These are phyloP conservation scores for Phragmites australis DNA, from an alignment of 176 grass and related monocot species.

Conservation along the genomic window DNA sequence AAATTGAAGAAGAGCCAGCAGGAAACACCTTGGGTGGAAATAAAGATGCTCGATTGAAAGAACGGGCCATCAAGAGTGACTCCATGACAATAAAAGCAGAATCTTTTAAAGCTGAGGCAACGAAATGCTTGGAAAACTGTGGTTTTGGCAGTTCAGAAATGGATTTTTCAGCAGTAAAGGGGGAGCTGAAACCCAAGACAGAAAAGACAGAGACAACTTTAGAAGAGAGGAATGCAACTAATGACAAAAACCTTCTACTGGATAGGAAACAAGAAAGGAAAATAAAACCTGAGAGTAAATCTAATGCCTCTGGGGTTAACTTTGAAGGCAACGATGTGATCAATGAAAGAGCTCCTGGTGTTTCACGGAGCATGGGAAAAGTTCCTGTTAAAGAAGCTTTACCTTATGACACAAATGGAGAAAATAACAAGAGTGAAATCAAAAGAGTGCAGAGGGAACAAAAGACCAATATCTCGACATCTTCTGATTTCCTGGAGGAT, in stretches of 20 bases:
- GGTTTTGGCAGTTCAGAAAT: conserved; percentile 53
- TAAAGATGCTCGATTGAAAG: conserved; percentile 47
- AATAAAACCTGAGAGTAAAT: conserved; percentile 61
- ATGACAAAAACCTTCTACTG: conserved; percentile 37
- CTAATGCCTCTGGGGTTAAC: conserved; percentile 41
- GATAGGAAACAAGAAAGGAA: conserved; percentile 71
- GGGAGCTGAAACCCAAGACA: conserved; percentile 56
- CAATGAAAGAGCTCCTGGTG: conserved; percentile 55
- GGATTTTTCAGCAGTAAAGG: conserved; percentile 40
- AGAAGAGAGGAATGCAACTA: conserved; percentile 52
- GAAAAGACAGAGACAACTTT: conserved; percentile 50
- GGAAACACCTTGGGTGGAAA: conserved; percentile 41
- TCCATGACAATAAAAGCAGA: conserved; percentile 40
- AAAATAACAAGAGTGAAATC: conserved; percentile 51
- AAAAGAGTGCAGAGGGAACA: conserved; percentile 67
- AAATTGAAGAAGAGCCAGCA: conserved; percentile 46
- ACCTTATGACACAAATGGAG: conserved; percentile 43
- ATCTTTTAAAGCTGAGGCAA: conserved; percentile 42
- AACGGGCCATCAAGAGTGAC: conserved; percentile 34
- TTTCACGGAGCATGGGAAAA: conserved; percentile 42
- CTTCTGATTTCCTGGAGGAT: conserved; percentile 52
- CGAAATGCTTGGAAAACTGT: conserved; percentile 48
- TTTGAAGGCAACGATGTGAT: conserved; percentile 48
- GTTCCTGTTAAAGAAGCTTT: conserved; percentile 53
- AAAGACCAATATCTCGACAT: conserved; percentile 45